phyloP scores from a whole-genome alignment of 1,284 basidiomycete genomes.

The Leucocoprinus gongylophorus region DNA sequence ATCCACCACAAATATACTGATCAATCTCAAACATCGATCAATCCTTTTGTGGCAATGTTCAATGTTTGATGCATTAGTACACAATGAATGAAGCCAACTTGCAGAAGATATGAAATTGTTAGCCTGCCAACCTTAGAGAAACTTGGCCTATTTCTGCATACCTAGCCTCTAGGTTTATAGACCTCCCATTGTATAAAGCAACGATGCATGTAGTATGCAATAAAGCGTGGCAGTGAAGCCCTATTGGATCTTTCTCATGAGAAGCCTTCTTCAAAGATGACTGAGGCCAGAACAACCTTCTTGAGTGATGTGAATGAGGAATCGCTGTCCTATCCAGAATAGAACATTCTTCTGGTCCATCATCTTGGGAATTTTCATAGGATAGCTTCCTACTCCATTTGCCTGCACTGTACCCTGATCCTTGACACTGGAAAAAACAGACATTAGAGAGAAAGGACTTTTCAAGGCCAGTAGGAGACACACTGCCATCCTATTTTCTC shows the following conservation, averaged over 20 bases:
- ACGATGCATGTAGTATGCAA: no score
- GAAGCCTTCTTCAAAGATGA: background rate
- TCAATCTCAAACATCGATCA: slow-evolving; percentile 42
- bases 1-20: no score
- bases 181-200: slow-evolving; percentile 63
- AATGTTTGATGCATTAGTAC: no score
- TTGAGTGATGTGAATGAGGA: background rate
- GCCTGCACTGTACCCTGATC: background rate
- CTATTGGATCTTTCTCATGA: no score
- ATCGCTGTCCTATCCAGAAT: background rate
- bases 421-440: slow-evolving; percentile 22
- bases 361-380: no score
- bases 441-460: slow-evolving; percentile 47
- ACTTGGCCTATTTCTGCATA: slow-evolving; percentile 42
- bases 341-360: background rate
- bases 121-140: slow-evolving; percentile 51
- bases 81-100: no score
- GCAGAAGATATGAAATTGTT: no score
- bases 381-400: no score
- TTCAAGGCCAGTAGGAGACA: slow-evolving; percentile 61
- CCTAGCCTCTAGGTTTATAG: slow-evolving; percentile 67
- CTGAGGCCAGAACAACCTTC: no score
- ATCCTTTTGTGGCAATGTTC: slow-evolving; percentile 36
- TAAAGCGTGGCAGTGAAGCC: no score
- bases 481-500: slow-evolving; percentile 57